Percentiles rank a stretch among this genome's conserved stretches.
Evolutionary conservation across 192 early-diverging fungal genomes (phyloP).

Genomic region (Geranomyces variabilis): DNA sequence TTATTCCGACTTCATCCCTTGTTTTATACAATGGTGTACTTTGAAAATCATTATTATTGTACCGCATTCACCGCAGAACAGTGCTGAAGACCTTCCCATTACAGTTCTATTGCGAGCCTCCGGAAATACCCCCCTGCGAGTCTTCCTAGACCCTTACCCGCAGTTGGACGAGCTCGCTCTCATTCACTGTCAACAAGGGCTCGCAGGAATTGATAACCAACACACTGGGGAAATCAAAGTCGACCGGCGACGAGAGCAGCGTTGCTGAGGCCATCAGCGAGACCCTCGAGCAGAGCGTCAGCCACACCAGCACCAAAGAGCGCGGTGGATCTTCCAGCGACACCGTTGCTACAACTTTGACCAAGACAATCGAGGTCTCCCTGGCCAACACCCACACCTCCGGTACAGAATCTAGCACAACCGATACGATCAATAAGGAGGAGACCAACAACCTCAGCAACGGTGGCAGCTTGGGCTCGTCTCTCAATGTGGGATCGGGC

Average conservation of each 20-base stretch:
- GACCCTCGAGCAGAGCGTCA: background rate
- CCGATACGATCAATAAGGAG: background rate
- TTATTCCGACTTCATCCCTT: too few species aligned
- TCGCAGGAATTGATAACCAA: too few species aligned
- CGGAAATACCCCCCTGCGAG: too few species aligned
- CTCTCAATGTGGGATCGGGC: background rate
- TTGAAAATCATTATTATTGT: too few species aligned
- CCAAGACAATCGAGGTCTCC: background rate
- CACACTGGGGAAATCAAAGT: background rate
- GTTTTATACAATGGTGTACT: too few species aligned
- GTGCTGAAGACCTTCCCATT: too few species aligned
- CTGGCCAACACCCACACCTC: slow-evolving; percentile 8
- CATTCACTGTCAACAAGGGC: too few species aligned
- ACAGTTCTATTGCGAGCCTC: too few species aligned
- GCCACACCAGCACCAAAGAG: too few species aligned
- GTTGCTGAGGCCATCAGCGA: background rate
- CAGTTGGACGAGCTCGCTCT: too few species aligned
- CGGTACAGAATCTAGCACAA: background rate
- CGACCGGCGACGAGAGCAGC: background rate
- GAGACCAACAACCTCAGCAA: background rate
- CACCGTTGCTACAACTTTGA: background rate
- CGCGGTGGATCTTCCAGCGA: background rate
- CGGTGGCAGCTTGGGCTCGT: background rate
- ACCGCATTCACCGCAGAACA: too few species aligned
- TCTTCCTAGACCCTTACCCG: too few species aligned